Percentiles rank a stretch among this genome's conserved stretches.
Evolutionary conservation across 768 basidiomycete species (phyloP).

Genomic region (Gautieria morchelliformis): DNA sequence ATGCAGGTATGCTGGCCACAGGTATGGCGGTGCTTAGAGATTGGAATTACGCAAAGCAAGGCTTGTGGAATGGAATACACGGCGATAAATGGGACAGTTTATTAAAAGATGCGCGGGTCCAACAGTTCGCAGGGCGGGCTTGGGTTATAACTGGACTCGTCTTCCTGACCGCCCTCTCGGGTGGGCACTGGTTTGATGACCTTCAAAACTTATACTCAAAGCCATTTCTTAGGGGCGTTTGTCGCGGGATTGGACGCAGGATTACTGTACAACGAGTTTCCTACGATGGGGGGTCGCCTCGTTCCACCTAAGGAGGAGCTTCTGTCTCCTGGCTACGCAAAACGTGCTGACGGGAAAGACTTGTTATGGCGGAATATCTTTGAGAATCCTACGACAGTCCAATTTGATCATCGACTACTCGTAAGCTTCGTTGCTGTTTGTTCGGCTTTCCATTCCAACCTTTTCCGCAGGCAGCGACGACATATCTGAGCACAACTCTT

Average conservation of each 20-base stretch:
- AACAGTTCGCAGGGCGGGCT: slow-evolving; percentile 47
- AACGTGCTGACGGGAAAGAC: slow-evolving; percentile 58
- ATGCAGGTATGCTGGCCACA: slow-evolving; percentile 82
- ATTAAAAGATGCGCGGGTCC: slow-evolving; percentile 47
- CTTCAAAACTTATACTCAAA: not conserved
- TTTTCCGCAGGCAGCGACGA: slow-evolving; percentile 62
- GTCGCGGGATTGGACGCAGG: slow-evolving; percentile 98
- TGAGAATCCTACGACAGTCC: slow-evolving; percentile 96
- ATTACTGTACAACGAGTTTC: slow-evolving; percentile 96
- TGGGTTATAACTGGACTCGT: slow-evolving; percentile 68
- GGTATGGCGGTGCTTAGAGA: slow-evolving; percentile 73
- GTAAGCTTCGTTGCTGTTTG: slow-evolving; percentile 35
- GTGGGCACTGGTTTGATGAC: slow-evolving; percentile 29
- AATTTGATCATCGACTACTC: slow-evolving; percentile 91
- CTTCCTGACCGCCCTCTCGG: slow-evolving; percentile 86
- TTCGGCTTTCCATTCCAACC: slow-evolving; percentile 4
- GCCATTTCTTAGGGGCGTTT: slow-evolving; percentile 65
- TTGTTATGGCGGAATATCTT: slow-evolving; percentile 94
- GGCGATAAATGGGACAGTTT: slow-evolving; percentile 32
- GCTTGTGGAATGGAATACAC: slow-evolving; percentile 47
- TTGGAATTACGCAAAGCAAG: slow-evolving; percentile 56
- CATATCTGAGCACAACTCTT: slow-evolving; percentile 58
- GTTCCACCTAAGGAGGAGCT: slow-evolving; percentile 79
- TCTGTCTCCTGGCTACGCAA: slow-evolving; percentile 66
- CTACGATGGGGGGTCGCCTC: slow-evolving; percentile 84